phyloP scores from a whole-genome alignment of 164 flowering plant genomes.

The Stephania japonica region DNA sequence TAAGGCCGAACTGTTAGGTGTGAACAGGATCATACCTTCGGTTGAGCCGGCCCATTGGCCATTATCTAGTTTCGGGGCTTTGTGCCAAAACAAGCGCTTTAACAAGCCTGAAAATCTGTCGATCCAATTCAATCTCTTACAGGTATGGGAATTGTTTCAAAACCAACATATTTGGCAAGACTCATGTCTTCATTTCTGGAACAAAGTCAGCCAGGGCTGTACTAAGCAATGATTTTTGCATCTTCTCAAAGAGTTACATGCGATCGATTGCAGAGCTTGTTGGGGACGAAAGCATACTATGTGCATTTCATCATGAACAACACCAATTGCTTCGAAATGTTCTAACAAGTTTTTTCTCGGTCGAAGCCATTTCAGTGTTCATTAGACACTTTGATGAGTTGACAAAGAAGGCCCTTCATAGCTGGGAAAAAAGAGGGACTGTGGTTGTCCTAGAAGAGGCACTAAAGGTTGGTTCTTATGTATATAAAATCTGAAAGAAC shows the following conservation, averaged over 20 bases:
- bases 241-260: constrained; percentile 45
- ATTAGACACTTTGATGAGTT: constrained; percentile 38
- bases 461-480: constrained; percentile 26
- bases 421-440: constrained; percentile 33
- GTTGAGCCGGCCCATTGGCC: no score
- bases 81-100: no score
- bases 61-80: no score
- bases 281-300: constrained; percentile 47
- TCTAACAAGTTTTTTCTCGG: constrained; percentile 32
- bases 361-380: constrained; percentile 18
- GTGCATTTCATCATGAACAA: constrained; percentile 34
- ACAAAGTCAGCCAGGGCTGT: constrained; percentile 37
- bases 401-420: constrained; percentile 15
- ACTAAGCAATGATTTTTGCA: constrained; percentile 33
- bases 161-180: constrained; percentile 46
- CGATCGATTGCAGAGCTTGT: constrained; percentile 40
- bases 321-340: constrained; percentile 38
- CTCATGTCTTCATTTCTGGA: constrained; percentile 48
- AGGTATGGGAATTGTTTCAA: constrained; percentile 60
- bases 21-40: no score
- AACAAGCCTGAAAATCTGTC: no score
- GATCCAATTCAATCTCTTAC: not conserved
- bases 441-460: constrained; percentile 40
- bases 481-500: not conserved
- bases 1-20: no score